Evolutionary conservation across 257 asterid genomes (phyloP).

Genomic region (Solanum gandarillasii): DNA sequence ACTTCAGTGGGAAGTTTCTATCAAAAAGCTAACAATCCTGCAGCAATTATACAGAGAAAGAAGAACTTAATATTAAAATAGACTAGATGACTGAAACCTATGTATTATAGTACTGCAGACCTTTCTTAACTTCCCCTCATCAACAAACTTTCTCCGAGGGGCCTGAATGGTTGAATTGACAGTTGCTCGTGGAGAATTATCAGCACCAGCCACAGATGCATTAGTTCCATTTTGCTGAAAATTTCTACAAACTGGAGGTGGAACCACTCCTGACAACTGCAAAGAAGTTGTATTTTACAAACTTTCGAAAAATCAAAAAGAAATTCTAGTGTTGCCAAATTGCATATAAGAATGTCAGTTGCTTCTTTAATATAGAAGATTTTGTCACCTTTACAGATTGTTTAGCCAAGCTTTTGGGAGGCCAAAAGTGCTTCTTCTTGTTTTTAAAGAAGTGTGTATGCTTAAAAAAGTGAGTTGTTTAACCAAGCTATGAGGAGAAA

Average conservation of each 20-base stretch:
- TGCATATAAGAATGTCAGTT: neutral
- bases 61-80: neutral
- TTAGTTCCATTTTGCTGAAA: conserved; percentile 54
- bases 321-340: neutral
- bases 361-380: neutral
- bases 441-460: neutral
- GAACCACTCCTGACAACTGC: conserved; percentile 86
- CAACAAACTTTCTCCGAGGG: conserved; percentile 93
- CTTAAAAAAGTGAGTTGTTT: neutral
- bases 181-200: conserved; percentile 55
- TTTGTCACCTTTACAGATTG: neutral
- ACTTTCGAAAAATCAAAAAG: neutral
- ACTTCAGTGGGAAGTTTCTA: neutral
- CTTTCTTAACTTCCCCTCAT: conserved; percentile 94
- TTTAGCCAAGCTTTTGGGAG: neutral
- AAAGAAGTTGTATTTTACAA: conserved; percentile 8
- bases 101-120: conserved; percentile 14
- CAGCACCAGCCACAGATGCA: conserved; percentile 50
- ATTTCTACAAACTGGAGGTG: conserved; percentile 85
- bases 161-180: conserved; percentile 58
- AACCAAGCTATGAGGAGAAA: neutral
- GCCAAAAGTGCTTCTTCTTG: neutral
- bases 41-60: neutral
- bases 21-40: neutral
- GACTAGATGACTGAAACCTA: neutral